These are phyloP conservation scores for Lumnitzera littorea DNA, from an alignment of 345 rosid genomes.

Conservation along the genomic window DNA sequence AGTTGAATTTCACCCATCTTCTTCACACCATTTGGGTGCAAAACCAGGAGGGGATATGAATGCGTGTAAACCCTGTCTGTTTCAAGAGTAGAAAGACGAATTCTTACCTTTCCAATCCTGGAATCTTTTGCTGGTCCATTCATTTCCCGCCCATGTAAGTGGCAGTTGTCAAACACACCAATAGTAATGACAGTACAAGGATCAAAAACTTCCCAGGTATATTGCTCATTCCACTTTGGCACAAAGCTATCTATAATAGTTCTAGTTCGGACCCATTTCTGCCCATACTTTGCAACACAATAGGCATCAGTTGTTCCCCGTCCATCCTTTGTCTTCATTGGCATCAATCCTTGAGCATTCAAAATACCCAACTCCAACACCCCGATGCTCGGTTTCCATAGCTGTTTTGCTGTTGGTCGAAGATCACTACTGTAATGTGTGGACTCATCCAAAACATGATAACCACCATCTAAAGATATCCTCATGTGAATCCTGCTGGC, in stretches of 20 bases:
- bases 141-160: slow-evolving; percentile 62
- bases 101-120: slow-evolving; percentile 76
- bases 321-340: slow-evolving; percentile 87
- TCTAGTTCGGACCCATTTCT: slow-evolving; percentile 86
- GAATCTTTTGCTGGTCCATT: slow-evolving; percentile 47
- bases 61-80: slow-evolving; percentile 87
- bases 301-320: slow-evolving; percentile 87
- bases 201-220: slow-evolving; percentile 93
- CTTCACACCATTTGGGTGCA: slow-evolving; percentile 71
- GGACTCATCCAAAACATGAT: slow-evolving; percentile 87
- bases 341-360: slow-evolving; percentile 71
- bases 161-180: slow-evolving; percentile 88
- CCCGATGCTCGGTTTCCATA: slow-evolving; percentile 83
- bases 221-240: slow-evolving; percentile 98
- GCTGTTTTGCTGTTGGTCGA: slow-evolving; percentile 82
- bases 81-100: slow-evolving; percentile 89
- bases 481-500: slow-evolving; percentile 86
- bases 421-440: slow-evolving; percentile 92
- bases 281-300: slow-evolving; percentile 91
- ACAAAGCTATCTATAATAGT: slow-evolving; percentile 79
- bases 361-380: slow-evolving; percentile 77
- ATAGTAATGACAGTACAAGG: slow-evolving; percentile 88
- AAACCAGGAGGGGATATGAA: slow-evolving; percentile 75
- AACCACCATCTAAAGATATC: slow-evolving; percentile 89
- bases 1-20: slow-evolving; percentile 94